Conservation (phyloP, 1,284 basidiomycete genomes). For the Microbotryum intermedium region DNA sequence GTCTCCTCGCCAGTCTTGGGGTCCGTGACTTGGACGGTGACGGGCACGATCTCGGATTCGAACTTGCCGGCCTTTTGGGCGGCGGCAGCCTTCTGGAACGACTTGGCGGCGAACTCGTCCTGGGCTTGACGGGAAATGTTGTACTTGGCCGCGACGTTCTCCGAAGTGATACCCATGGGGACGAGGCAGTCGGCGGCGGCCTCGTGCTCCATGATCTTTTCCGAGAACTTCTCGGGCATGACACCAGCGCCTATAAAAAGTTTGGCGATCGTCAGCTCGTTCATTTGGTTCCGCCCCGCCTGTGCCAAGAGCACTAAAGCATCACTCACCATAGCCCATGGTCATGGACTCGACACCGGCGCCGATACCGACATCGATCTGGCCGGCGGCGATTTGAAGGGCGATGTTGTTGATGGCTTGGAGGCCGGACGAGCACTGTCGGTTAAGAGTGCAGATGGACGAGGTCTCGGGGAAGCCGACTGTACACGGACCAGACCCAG, state of each 20-base stretch:
- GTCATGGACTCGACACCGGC: constrained; percentile 97
- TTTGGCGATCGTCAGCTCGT: constrained; percentile 30
- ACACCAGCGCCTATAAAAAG: constrained; percentile 45
- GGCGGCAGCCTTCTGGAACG: constrained; percentile 71
- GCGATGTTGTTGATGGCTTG: constrained; percentile 84
- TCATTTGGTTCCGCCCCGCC: no score
- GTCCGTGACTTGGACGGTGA: constrained; percentile 59
- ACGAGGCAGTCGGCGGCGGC: constrained; percentile 86
- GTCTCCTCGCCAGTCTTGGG: constrained; percentile 75
- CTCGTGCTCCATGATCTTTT: constrained; percentile 64
- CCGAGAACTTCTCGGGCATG: constrained; percentile 66
- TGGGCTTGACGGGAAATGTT: constrained; percentile 63
- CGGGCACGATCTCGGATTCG: constrained; percentile 79
- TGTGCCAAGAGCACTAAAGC: constrained; percentile 31
- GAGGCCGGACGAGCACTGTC: constrained; percentile 90
- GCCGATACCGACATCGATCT: constrained; percentile 51
- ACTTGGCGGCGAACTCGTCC: constrained; percentile 77
- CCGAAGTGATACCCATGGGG: constrained; percentile 51
- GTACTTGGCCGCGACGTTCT: constrained; percentile 81
- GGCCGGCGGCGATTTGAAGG: constrained; percentile 58
- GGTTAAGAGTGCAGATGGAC: constrained; percentile 79
- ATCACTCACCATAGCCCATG: constrained; percentile 33
- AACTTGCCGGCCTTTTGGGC: constrained; percentile 88
- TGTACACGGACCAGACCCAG: constrained; percentile 55
- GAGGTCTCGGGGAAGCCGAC: constrained; percentile 81